Evolutionary conservation across 805 yeast genomes (phyloP).

Genomic region (Maudiozyma turicensis): DNA sequence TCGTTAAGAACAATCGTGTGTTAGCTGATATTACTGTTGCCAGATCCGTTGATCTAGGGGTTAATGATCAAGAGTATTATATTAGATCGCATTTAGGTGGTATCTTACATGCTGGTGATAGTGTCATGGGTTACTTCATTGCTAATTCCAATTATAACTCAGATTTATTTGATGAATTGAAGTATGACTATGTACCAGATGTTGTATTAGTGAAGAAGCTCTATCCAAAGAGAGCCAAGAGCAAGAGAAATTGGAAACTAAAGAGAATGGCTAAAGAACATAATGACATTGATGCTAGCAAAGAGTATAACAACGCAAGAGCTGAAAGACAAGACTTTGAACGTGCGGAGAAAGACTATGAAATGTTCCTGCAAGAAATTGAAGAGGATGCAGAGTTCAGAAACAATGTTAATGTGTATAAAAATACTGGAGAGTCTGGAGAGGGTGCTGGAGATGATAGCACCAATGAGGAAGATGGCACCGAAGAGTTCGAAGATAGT

Average conservation of each 20-base stretch:
- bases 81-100: constrained; percentile 91
- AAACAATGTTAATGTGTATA: constrained; percentile 81
- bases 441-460: constrained; percentile 30
- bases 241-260: constrained; percentile 78
- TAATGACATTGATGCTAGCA: constrained; percentile 70
- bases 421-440: constrained; percentile 17
- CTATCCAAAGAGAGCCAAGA: constrained; percentile 66
- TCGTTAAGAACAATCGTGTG: constrained; percentile 61
- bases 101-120: constrained; percentile 91
- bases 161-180: constrained; percentile 66
- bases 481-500: constrained; percentile 45
- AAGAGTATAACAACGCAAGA: constrained; percentile 45
- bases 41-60: constrained; percentile 84
- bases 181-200: constrained; percentile 65
- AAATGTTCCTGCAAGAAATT: constrained; percentile 87
- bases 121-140: constrained; percentile 87
- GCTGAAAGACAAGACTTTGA: constrained; percentile 82
- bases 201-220: constrained; percentile 82
- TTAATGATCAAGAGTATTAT: constrained; percentile 71
- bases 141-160: constrained; percentile 82
- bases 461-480: constrained; percentile 34
- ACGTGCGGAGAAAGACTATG: constrained; percentile 90
- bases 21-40: constrained; percentile 88
- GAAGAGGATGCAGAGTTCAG: constrained; percentile 96
- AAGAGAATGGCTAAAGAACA: constrained; percentile 97